Conservation (phyloP, 2,329 filamentous ascomycete species). For the Leptographium radiaticola region DNA sequence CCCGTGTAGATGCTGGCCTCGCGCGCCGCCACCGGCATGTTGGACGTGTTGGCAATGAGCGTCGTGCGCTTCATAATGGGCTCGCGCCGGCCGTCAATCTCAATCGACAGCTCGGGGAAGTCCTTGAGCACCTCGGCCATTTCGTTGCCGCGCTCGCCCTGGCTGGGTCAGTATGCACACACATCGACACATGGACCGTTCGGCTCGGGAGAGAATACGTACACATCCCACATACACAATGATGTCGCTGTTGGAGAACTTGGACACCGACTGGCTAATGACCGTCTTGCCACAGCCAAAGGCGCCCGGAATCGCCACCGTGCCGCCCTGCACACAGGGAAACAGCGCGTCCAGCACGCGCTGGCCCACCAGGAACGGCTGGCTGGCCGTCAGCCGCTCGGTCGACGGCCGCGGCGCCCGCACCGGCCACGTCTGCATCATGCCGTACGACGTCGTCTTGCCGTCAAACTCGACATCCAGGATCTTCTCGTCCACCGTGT, state of each 20-base stretch:
- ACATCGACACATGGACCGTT: not conserved
- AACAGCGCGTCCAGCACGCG: conserved; percentile 93
- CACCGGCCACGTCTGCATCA: conserved; percentile 99
- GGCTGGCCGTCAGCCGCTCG: conserved; percentile 80
- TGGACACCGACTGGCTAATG: conserved; percentile 95
- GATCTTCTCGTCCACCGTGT: conserved; percentile 88
- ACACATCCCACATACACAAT: conserved; percentile 86
- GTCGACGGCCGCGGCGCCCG: conserved; percentile 85
- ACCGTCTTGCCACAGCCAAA: conserved; percentile 99
- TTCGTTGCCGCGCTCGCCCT: conserved; percentile 82
- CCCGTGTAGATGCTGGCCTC: conserved; percentile 98
- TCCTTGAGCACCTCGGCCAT: conserved; percentile 99
- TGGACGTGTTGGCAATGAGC: conserved; percentile 96
- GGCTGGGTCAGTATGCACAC: not conserved
- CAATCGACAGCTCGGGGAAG: conserved; percentile 94
- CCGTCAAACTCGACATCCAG: conserved; percentile 96
- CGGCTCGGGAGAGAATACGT: conserved; percentile 17
- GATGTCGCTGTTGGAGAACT: conserved; percentile 98
- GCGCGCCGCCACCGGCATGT: conserved; percentile 97
- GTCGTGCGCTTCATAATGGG: conserved; percentile 99
- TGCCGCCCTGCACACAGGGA: conserved; percentile 92
- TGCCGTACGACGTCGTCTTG: conserved; percentile 83
- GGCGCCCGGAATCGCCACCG: conserved; percentile 93
- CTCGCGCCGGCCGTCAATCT: conserved; percentile 86
- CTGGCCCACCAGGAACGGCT: conserved; percentile 92